Evolutionary conservation across 1,284 basidiomycete species (phyloP).

Genomic region (Trichosporon ovoides): DNA sequence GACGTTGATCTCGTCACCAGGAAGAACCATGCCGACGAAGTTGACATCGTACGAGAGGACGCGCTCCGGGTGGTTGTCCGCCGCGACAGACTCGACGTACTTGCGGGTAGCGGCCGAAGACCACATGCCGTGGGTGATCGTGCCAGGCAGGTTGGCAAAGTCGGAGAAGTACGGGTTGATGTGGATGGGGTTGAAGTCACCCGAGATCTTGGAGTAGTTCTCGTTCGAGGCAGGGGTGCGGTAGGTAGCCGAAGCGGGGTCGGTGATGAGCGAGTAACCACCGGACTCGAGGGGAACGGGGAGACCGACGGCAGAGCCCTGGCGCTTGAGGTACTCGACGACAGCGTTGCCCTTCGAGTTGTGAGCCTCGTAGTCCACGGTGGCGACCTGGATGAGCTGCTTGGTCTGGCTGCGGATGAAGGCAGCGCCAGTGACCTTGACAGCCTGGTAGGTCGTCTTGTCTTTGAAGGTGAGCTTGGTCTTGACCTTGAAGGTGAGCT

Average conservation of each 20-base stretch:
- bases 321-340: constrained; percentile 83
- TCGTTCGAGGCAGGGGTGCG: constrained; percentile 79
- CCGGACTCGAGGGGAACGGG: constrained; percentile 73
- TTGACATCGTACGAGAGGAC: constrained; percentile 84
- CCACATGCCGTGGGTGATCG: constrained; percentile 98
- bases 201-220: constrained; percentile 91
- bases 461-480: constrained; percentile 87
- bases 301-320: constrained; percentile 72
- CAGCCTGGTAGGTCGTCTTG: constrained; percentile 74
- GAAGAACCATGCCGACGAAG: constrained; percentile 97
- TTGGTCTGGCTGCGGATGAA: constrained; percentile 82
- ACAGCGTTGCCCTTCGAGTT: constrained; percentile 90
- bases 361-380: constrained; percentile 78
- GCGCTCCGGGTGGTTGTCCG: constrained; percentile 84
- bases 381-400: constrained; percentile 78
- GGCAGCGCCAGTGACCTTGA: constrained; percentile 76
- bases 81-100: constrained; percentile 89
- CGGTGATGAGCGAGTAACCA: constrained; percentile 72
- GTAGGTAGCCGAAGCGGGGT: constrained; percentile 59
- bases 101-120: constrained; percentile 89
- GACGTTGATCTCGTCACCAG: constrained; percentile 80
- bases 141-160: constrained; percentile 86
- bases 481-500: constrained; percentile 81
- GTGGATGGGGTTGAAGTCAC: constrained; percentile 92
- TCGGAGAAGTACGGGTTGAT: constrained; percentile 97